phyloP scores from a whole-genome alignment of 2,329 filamentous ascomycete species.

The Calonectria crousiana region DNA sequence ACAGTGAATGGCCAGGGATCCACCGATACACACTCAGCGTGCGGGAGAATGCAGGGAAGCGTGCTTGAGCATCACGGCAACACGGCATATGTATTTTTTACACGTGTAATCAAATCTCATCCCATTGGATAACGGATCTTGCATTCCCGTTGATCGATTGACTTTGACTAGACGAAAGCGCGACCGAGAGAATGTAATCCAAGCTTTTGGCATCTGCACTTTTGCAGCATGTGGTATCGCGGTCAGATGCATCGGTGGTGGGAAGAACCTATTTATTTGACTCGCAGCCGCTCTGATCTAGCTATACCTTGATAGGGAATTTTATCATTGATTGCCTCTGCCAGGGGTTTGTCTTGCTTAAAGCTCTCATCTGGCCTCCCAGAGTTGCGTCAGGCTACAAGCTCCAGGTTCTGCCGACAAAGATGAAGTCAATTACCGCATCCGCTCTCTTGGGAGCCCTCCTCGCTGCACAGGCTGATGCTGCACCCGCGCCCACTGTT shows the following conservation, averaged over 20 bases:
- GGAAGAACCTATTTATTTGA: neutral
- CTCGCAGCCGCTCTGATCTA: neutral
- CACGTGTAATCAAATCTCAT: constrained; percentile 2
- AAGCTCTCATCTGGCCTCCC: neutral
- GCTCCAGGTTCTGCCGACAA: neutral
- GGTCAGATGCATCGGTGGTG: neutral
- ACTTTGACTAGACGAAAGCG: neutral
- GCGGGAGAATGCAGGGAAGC: neutral
- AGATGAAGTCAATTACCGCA: constrained; percentile 11
- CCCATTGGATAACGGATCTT: neutral
- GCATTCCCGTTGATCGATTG: neutral
- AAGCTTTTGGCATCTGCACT: neutral
- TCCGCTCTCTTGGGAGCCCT: constrained; percentile 11
- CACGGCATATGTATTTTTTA: neutral
- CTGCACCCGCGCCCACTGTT: constrained; percentile 41
- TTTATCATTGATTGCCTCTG: neutral
- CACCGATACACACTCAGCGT: neutral
- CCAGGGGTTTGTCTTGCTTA: neutral
- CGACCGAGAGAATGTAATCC: constrained; percentile 2
- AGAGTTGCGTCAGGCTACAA: neutral
- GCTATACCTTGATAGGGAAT: neutral
- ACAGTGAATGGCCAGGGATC: neutral
- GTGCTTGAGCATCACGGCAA: constrained; percentile 5
- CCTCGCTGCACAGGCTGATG: constrained; percentile 18
- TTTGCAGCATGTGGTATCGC: neutral